Percentiles rank a stretch among this genome's conserved stretches.
Conservation (phyloP, 2,329 filamentous ascomycete genomes). For the Magnaporthiopsis poae region DNA sequence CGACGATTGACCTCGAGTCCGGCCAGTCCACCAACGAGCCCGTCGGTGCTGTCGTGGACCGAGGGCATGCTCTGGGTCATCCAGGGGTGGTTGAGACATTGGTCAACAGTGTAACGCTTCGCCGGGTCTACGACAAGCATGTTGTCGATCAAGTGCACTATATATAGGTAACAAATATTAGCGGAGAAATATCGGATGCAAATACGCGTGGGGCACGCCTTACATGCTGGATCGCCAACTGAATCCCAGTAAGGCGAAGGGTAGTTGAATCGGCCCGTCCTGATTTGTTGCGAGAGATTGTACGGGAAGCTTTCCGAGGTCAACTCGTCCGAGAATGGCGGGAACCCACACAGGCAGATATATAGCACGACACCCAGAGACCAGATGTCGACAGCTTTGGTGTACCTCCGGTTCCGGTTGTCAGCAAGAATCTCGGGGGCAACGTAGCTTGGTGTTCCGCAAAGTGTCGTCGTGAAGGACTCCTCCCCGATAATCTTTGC, state of each 20-base stretch:
- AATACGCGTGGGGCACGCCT: constrained; percentile 19
- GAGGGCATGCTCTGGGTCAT: constrained; percentile 52
- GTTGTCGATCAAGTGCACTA: constrained; percentile 79
- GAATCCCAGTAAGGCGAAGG: constrained; percentile 93
- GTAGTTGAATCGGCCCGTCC: constrained; percentile 80
- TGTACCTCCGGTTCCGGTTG: constrained; percentile 74
- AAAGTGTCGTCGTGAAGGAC: constrained; percentile 91
- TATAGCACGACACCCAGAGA: constrained; percentile 95
- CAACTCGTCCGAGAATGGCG: constrained; percentile 91
- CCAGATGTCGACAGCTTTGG: constrained; percentile 91
- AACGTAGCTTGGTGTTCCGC: constrained; percentile 94
- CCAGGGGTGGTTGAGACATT: constrained; percentile 89
- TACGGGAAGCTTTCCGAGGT: constrained; percentile 74
- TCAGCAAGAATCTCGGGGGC: constrained; percentile 90
- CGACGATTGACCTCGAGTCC: constrained; percentile 75
- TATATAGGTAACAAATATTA: constrained; percentile 17
- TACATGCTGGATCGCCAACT: constrained; percentile 69
- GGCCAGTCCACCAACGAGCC: constrained; percentile 76
- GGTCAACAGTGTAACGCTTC: constrained; percentile 75
- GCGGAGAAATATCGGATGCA: background rate
- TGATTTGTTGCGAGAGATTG: constrained; percentile 80
- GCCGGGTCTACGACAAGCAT: constrained; percentile 88
- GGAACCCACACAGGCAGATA: constrained; percentile 93
- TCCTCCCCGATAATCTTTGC: constrained; percentile 98
- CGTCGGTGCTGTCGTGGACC: constrained; percentile 79